Base-by-base conservation (phyloP, 257 asterid species). In the Hygrophila difformis region DNA sequence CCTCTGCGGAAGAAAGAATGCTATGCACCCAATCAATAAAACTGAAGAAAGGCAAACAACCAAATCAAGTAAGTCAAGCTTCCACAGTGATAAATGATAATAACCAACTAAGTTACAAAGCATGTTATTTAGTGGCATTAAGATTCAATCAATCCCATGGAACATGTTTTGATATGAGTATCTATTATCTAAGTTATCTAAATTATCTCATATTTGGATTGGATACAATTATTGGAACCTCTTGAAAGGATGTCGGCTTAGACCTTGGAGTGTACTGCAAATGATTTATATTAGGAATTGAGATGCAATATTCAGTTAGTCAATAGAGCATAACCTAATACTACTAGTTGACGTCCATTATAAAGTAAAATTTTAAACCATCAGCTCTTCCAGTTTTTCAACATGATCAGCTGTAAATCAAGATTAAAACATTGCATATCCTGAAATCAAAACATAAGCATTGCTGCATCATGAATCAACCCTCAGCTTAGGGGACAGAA, bases 11-110 rank as follows among this genome's bases (percentile, higher is more conserved):
- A 13, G 92, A 75, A 36, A 89, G 68, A 48, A 73, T 77, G 60
- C 64, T 67, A 63, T 77, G 87, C 2, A 81, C 65, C 96, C 98
- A 89, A 38, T 67, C 82, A 65, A 70, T 69, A 72, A 89, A 89
- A 65, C 98, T 89, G 98, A 61, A 76, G 53, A 59, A 18, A 22
- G 67, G 56, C 33, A 60, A 63, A 49, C 45, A 62, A 34, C 16
- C 14, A 38, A 34, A 57, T 24, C 38, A 66, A 33, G 49, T 49
- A 35, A 54, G 63, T 51, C 56, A 34, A 65, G 52, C 51, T 39
- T 56, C 43, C 13, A 23, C n/a, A 7, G 15, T 37, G 47, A 52
- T n/a, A n/a, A n/a, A 49, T 12, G 42, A 39, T 14, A 51, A 40
- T 12, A 35, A 31, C 34, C 38, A n/a, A n/a, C n/a, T n/a, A n/a